Percentiles rank a stretch among this genome's conserved stretches.
Conservation (phyloP, 2,329 filamentous ascomycete species). For the Ophiobolus disseminans region DNA sequence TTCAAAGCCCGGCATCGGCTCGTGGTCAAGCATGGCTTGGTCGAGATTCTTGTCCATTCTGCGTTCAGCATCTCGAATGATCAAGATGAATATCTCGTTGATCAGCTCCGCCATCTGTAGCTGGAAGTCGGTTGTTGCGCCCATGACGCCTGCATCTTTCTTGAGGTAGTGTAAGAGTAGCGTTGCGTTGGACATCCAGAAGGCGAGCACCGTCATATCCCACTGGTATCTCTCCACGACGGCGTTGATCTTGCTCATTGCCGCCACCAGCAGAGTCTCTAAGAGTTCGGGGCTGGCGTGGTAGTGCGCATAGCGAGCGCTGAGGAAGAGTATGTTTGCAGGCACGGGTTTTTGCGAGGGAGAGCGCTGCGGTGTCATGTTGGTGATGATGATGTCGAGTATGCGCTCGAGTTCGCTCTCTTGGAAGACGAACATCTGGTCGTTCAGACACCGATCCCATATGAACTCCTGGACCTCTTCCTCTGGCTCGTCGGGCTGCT, state of each 20-base stretch:
- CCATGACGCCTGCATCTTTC: conserved; percentile 83
- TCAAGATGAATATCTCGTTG: conserved; percentile 97
- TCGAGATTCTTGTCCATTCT: conserved; percentile 96
- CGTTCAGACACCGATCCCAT: conserved; percentile 91
- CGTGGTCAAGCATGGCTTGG: conserved; percentile 92
- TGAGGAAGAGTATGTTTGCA: conserved; percentile 95
- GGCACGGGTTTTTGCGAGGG: conserved; percentile 97
- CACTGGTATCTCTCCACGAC: conserved; percentile 96
- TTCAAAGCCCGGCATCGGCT: conserved; percentile 96
- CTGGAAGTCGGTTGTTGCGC: conserved; percentile 87
- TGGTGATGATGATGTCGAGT: conserved; percentile 93
- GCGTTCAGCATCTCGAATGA: conserved; percentile 93
- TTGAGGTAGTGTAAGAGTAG: conserved; percentile 95
- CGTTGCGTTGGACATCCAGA: conserved; percentile 98
- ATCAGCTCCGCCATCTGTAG: conserved; percentile 91
- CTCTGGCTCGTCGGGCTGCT: conserved; percentile 85
- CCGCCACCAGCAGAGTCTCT: conserved; percentile 77
- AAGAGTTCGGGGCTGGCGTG: conserved; percentile 88
- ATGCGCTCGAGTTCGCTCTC: conserved; percentile 91
- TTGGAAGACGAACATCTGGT: conserved; percentile 99
- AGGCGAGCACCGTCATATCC: conserved; percentile 99
- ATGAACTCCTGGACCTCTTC: conserved; percentile 94
- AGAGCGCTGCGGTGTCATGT: conserved; percentile 95
- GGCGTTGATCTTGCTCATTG: conserved; percentile 95
- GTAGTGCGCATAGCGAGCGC: conserved; percentile 94